These are phyloP conservation scores for Aureobasidium uvarum DNA, from an alignment of 2,329 filamentous ascomycete species.

Conservation along the genomic window DNA sequence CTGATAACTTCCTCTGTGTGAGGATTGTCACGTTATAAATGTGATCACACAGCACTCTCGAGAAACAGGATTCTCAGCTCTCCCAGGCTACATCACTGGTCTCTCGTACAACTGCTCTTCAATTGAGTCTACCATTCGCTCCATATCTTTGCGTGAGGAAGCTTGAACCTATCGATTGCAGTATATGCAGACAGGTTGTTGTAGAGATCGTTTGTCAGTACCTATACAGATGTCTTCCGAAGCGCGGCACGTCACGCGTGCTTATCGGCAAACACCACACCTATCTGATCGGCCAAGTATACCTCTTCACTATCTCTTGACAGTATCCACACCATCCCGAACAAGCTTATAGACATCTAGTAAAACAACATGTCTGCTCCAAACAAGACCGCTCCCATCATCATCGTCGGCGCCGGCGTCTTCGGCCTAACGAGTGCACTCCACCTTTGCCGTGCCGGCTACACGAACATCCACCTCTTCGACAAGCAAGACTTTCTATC, in stretches of 20 bases:
- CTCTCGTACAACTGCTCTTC: too few relatives aligned
- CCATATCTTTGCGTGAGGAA: too few relatives aligned
- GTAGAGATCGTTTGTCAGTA: too few relatives aligned
- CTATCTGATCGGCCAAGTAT: neutral
- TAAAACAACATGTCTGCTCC: neutral
- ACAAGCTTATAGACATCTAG: neutral
- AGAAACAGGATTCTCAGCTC: too few relatives aligned
- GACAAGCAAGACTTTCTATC: constrained; percentile 29
- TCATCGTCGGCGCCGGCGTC: constrained; percentile 47
- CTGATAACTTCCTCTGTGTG: neutral
- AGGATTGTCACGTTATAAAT: too few relatives aligned
- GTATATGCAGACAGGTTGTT: too few relatives aligned
- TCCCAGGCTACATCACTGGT: too few relatives aligned
- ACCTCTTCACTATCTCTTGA: neutral
- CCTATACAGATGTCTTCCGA: too few relatives aligned
- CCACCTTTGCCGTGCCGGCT: constrained; percentile 33
- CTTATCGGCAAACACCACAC: constrained; percentile 13
- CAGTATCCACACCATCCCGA: neutral
- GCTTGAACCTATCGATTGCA: too few relatives aligned
- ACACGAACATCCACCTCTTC: constrained; percentile 34
- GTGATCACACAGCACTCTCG: too few relatives aligned
- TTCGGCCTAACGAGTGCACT: constrained; percentile 46
- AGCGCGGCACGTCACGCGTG: neutral
- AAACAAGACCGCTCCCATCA: neutral
- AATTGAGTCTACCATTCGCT: too few relatives aligned